Evolutionary conservation across 495 filamentous ascomycete species (phyloP).

Genomic region (Penicillium samsonianum): DNA sequence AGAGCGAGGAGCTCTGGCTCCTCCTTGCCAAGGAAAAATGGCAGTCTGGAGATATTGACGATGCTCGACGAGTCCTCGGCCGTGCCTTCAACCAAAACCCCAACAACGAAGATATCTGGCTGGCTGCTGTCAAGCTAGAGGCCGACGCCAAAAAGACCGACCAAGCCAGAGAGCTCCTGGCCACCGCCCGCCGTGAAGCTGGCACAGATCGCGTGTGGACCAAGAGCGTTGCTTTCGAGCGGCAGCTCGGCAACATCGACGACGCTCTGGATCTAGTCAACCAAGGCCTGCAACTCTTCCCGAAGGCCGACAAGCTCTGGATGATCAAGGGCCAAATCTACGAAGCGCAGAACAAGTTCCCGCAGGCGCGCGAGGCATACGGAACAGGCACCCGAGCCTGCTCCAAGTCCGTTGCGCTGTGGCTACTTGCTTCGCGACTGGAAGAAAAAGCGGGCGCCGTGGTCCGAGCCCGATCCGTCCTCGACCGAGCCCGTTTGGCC

Average conservation of each 20-base stretch:
- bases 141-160: conserved; percentile 79
- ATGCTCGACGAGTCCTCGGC: conserved; percentile 78
- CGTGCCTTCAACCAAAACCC: conserved; percentile 90
- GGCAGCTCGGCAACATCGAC: conserved; percentile 75
- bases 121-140: conserved; percentile 92
- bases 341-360: conserved; percentile 70
- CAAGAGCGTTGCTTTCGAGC: conserved; percentile 89
- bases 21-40: conserved; percentile 93
- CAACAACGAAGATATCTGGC: conserved; percentile 96
- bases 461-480: conserved; percentile 87
- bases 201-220: conserved; percentile 96
- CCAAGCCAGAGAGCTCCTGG: conserved; percentile 77
- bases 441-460: conserved; percentile 83
- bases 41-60: conserved; percentile 81
- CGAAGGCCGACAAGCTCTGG: conserved; percentile 84
- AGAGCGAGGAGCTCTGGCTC: conserved; percentile 91
- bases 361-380: conserved; percentile 90
- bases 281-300: conserved; percentile 85
- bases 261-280: conserved; percentile 83
- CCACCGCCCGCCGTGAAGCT: conserved; percentile 77
- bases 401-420: conserved; percentile 78
- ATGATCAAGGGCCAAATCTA: conserved; percentile 99
- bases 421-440: conserved; percentile 82
- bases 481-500: conserved; percentile 85
- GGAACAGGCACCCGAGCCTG: conserved; percentile 84